Conservation (phyloP, 768 basidiomycete genomes). For the Harrya chromipes region DNA sequence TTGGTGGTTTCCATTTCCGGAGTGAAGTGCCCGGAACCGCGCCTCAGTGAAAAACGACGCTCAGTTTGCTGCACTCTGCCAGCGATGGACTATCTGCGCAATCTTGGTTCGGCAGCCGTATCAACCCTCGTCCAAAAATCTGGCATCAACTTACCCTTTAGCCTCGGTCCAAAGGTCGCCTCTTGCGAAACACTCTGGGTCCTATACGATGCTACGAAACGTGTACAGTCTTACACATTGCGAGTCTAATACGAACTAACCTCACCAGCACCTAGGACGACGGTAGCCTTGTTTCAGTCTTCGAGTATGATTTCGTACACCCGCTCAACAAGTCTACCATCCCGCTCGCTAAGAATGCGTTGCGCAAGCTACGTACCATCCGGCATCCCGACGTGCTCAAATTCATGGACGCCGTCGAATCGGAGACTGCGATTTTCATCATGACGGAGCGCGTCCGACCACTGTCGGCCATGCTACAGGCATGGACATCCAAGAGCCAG, state of each 20-base stretch:
- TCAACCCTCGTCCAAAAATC: constrained; percentile 92
- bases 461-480: constrained; percentile 55
- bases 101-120: constrained; percentile 80
- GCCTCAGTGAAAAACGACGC: too few relatives aligned
- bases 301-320: constrained; percentile 83
- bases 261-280: constrained; percentile 67
- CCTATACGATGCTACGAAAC: constrained; percentile 84
- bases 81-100: constrained; percentile 79
- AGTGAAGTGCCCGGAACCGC: too few relatives aligned
- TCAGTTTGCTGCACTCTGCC: too few relatives aligned
- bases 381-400: constrained; percentile 96
- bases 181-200: constrained; percentile 77
- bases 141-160: constrained; percentile 85
- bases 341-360: constrained; percentile 82
- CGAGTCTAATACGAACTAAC: constrained; percentile 10
- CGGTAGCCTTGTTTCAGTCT: constrained; percentile 78
- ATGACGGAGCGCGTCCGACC: constrained; percentile 94
- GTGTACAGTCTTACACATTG: constrained; percentile 46
- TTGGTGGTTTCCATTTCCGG: constrained; percentile 2
- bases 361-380: constrained; percentile 85
- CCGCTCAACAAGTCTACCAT: constrained; percentile 54
- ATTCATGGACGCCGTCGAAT: constrained; percentile 91
- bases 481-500: constrained; percentile 59
- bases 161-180: constrained; percentile 69
- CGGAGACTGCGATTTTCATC: constrained; percentile 83